Base-by-base conservation (phyloP, 2,329 filamentous ascomycete species). In the Colletotrichum aenigma region DNA sequence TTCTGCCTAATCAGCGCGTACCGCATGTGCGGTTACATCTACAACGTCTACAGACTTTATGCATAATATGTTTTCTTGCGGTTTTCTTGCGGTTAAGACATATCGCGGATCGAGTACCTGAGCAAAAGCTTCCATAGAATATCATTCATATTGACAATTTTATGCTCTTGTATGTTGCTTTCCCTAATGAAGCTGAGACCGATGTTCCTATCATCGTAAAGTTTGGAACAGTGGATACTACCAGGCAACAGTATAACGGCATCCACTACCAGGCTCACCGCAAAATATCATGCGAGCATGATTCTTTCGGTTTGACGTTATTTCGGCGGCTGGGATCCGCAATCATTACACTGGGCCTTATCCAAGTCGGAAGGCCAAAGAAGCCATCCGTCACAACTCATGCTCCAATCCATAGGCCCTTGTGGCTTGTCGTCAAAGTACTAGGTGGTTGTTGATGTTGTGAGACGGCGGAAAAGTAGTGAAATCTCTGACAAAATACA, bases 271-370 rank as follows among this genome's bases (percentile, higher is more conserved):
- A 52, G 43, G 43, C 43, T 21, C 43, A 24, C 43, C n/a, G 43
- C n/a, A 52, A 52, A 13, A 21, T 0, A 52, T 7, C 10, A 52
- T 52, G 43, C 10, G 10, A 13, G 43, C 10, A 48, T 13, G 10
- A 48, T 21, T 4, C 0, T 3, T 21, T 0, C 0, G n/a, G n/a
- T 52, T 52, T 52, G 43, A 21, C 10, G 10, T 21, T 52, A 4
- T 21, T 52, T 13, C 43, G 43, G 0, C n/a, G 43, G n/a, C 0
- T 52, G 43, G 4, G 4, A 52, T 7, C 6, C 4, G 3, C 0
- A 21, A 21, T 7, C 0, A 13, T 21, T 13, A 52, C 10, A 24
- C 43, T 4, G n/a, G 6, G n/a, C n/a, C 38, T 18, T 3, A 0
- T 0, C 0, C 1, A 16, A 16, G 4, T 38, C 4, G 34, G 34